Evolutionary conservation across 495 filamentous ascomycete species (phyloP), one percentile per base, ranked within the genome.

Genomic region (Penicillium salamii): DNA sequence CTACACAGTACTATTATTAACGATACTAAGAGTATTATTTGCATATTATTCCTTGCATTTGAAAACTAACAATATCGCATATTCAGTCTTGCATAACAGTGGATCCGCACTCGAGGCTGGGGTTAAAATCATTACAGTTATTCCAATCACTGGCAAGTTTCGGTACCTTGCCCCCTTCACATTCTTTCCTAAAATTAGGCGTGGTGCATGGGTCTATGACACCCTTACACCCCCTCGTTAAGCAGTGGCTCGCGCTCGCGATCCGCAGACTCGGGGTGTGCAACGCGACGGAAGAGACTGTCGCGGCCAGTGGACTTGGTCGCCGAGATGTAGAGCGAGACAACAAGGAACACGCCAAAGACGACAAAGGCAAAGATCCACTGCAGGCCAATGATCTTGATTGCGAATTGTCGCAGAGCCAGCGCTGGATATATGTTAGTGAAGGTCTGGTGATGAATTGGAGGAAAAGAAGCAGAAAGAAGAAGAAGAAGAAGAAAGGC

Each of bases 321-420:
- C 20, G 84, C 65, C 5, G 83, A 84, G 42, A 91, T 73, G 21
- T 80, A 68, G 1, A 86, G 42, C 1, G 85, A 87, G 2, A 74
- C 63, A 8, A 89, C 58, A 59, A 91, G 82, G 42, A 95, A 79
- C 32, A 89, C 63, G 1, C 72, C 82, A 77, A 91, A 91, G 64
- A 95, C 86, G 52, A 81, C 75, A 57, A 95, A 91, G 24, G 89
- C 89, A 62, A 95, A 95, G 66, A 91, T 90, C 91, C 88, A 95
- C 71, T 96, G 90, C 46, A 93, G 69, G 1, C 87, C 83, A 51
- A 91, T 76, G 32, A 82, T 61, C 65, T 88, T 83, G 58, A 78
- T 75, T 32, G 80, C 66, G 67, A 93, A 79, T 63, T 96, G 90
- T 13, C 78, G 77, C 13, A 95, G 80, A 9, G 88, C 90, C 40